Conservation (phyloP, 2,329 filamentous ascomycete species). For the Laburnicola sp. region DNA sequence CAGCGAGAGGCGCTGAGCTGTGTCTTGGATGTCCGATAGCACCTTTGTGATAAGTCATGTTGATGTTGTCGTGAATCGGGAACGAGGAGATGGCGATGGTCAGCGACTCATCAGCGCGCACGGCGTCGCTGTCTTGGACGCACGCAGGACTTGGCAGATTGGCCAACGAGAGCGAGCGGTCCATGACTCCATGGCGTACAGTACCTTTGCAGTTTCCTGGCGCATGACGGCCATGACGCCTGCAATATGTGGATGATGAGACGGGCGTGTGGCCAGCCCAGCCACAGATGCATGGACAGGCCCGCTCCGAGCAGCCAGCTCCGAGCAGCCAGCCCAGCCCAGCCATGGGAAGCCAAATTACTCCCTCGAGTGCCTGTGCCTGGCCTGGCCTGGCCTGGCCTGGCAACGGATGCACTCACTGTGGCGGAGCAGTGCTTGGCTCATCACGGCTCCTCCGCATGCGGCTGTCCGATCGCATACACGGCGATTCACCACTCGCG, state of each 20-base stretch:
- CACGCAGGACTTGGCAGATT: too few relatives aligned
- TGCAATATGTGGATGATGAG: constrained; percentile 5
- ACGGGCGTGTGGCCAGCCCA: constrained; percentile 6
- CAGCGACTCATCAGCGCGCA: too few relatives aligned
- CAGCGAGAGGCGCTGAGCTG: background rate
- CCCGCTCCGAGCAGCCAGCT: too few relatives aligned
- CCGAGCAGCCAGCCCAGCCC: too few relatives aligned
- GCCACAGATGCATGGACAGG: background rate
- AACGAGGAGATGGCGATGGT: too few relatives aligned
- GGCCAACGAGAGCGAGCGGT: too few relatives aligned
- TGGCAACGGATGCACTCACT: constrained; percentile 6
- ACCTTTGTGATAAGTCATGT: background rate
- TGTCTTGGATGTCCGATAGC: background rate
- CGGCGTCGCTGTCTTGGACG: too few relatives aligned
- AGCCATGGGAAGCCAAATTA: too few relatives aligned
- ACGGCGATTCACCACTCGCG: background rate
- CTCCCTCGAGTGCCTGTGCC: too few relatives aligned
- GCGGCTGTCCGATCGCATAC: constrained; percentile 1
- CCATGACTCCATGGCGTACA: too few relatives aligned
- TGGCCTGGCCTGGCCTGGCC: background rate
- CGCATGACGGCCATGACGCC: constrained; percentile 1
- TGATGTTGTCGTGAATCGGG: background rate
- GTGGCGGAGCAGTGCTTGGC: constrained; percentile 13
- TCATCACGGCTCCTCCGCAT: constrained; percentile 5
- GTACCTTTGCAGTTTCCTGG: background rate